Evolutionary conservation across 768 basidiomycete genomes (phyloP).

Genomic region (Lactarius hatsudake): DNA sequence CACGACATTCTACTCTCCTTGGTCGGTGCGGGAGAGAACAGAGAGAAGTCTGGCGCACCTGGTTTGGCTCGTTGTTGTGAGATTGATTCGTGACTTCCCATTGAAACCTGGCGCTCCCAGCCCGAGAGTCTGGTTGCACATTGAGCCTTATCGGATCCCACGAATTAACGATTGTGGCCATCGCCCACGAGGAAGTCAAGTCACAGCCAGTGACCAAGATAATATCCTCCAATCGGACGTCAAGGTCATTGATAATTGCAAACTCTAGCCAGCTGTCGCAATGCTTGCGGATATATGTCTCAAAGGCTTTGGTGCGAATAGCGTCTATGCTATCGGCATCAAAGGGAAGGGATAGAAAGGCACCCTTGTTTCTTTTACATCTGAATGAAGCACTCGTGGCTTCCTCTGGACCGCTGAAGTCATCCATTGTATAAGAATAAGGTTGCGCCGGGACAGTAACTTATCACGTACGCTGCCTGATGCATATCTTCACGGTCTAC

Average conservation of each 20-base stretch:
- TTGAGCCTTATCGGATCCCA: neutral
- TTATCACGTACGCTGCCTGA: constrained; percentile 12
- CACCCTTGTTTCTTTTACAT: constrained; percentile 17
- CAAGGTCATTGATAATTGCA: neutral
- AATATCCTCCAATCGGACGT: constrained; percentile 17
- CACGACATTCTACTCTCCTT: neutral
- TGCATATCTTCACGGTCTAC: neutral
- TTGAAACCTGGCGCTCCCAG: constrained; percentile 5
- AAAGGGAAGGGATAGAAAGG: constrained; percentile 23
- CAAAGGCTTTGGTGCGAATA: neutral
- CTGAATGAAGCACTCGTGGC: constrained; percentile 1
- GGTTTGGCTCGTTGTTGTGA: constrained; percentile 6
- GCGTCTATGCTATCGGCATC: neutral
- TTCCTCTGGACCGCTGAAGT: constrained; percentile 8
- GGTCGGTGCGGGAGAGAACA: neutral
- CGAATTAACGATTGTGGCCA: neutral
- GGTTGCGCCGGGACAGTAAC: neutral
- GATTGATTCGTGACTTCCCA: constrained; percentile 13
- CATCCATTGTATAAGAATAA: neutral
- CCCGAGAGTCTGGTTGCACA: neutral
- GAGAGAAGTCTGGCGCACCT: neutral
- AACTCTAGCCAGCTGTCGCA: constrained; percentile 1
- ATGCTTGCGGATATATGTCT: neutral
- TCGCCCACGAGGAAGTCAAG: constrained; percentile 11
- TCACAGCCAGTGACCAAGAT: constrained; percentile 17